phyloP scores from a whole-genome alignment of 371 early-diverging fungal species.

The Syncephalis plumigaleata region DNA sequence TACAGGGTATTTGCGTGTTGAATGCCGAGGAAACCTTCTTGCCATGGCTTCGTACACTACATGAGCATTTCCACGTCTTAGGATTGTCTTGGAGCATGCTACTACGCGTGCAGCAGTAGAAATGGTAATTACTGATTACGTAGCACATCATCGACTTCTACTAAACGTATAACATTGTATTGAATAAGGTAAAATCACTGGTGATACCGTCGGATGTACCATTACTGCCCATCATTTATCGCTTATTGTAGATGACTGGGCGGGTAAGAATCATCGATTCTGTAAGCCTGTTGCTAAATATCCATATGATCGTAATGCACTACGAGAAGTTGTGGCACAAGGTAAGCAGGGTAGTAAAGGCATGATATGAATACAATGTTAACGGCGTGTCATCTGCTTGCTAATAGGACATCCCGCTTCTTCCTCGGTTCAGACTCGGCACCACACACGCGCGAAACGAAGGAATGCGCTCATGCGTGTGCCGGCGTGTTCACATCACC shows the following conservation, averaged over 20 bases:
- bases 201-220: constrained; percentile 81
- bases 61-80: constrained; percentile 71
- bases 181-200: constrained; percentile 57
- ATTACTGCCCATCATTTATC: constrained; percentile 92
- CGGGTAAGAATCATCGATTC: constrained; percentile 85
- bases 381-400: no score
- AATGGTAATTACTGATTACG: constrained; percentile 26
- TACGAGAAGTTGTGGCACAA: constrained; percentile 64
- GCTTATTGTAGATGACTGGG: constrained; percentile 92
- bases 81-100: constrained; percentile 93
- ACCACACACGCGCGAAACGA: constrained; percentile 76
- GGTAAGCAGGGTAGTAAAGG: constrained; percentile 15
- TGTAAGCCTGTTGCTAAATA: constrained; percentile 98
- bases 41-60: constrained; percentile 63
- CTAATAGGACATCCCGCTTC: constrained; percentile 71
- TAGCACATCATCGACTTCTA: neutral
- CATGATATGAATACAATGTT: neutral
- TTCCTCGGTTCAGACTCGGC: constrained; percentile 96
- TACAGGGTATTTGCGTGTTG: constrained; percentile 66
- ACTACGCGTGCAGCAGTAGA: constrained; percentile 89
- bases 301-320: constrained; percentile 80
- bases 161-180: neutral
- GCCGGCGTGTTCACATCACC: constrained; percentile 93
- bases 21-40: constrained; percentile 93
- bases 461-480: constrained; percentile 65